Percentiles rank a stretch among this genome's conserved stretches.
These are phyloP conservation scores for Diaporthe sp. DNA, from an alignment of 2,329 filamentous ascomycete genomes.

Conservation along the genomic window DNA sequence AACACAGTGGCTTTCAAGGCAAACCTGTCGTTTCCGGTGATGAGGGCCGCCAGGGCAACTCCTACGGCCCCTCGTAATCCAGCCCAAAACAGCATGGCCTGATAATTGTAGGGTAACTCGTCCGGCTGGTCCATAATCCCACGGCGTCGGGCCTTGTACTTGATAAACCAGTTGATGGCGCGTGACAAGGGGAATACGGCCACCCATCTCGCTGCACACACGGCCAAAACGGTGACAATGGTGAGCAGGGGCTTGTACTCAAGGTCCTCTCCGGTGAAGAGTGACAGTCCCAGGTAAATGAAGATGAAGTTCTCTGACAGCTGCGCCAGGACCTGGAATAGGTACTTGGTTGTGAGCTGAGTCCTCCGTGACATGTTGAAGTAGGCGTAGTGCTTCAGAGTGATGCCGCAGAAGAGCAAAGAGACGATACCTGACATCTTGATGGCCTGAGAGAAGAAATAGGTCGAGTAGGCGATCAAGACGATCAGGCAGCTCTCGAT, in stretches of 20 bases:
- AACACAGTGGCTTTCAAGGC: conserved; percentile 94
- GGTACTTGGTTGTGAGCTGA: conserved; percentile 96
- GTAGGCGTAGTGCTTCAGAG: conserved; percentile 98
- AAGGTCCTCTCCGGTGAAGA: conserved; percentile 91
- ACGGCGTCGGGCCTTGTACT: conserved; percentile 83
- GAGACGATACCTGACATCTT: conserved; percentile 98
- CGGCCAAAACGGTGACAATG: conserved; percentile 90
- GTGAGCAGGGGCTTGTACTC: conserved; percentile 96
- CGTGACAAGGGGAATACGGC: conserved; percentile 94
- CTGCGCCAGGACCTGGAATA: conserved; percentile 95
- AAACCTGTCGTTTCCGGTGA: conserved; percentile 84
- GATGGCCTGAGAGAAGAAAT: conserved; percentile 97
- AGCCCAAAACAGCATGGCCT: conserved; percentile 99
- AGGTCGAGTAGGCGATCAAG: conserved; percentile 94
- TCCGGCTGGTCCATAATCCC: conserved; percentile 81
- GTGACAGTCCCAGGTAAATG: conserved; percentile 94
- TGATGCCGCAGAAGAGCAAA: conserved; percentile 96
- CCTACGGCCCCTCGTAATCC: conserved; percentile 95
- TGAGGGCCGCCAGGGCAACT: conserved; percentile 90
- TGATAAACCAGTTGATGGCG: conserved; percentile 92
- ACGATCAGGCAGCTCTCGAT: conserved; percentile 97
- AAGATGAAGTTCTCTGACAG: conserved; percentile 99
- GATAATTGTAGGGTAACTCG: conserved; percentile 93
- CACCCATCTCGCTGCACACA: conserved; percentile 92
- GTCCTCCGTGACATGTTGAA: conserved; percentile 99